A percentile compares a stretch with the other conserved stretches of the same genome.
phyloP scores from a whole-genome alignment of 176 grass and related monocot species.

The Cymbopogon citratus region DNA sequence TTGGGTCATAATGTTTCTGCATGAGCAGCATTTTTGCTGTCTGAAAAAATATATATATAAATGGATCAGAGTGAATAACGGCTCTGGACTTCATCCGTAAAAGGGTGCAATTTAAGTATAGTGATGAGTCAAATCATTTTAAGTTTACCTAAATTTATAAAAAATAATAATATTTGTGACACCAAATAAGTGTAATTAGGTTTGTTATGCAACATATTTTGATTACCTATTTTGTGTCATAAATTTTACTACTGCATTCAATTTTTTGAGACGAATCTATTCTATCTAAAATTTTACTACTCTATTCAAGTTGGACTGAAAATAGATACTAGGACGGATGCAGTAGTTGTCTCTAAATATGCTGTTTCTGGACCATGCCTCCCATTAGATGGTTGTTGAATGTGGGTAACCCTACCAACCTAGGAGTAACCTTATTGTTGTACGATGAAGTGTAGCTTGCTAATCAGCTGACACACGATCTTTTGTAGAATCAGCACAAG shows the following conservation, averaged over 20 bases:
- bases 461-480: background rate
- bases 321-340: background rate
- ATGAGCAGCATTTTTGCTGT: slow-evolving; percentile 27
- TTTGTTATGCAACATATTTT: no score
- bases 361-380: background rate
- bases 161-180: no score
- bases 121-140: background rate
- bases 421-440: background rate
- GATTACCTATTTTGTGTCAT: no score
- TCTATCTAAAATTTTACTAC: no score
- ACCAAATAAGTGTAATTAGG: no score
- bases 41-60: no score
- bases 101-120: background rate
- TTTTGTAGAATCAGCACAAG: no score
- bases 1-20: background rate
- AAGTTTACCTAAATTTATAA: background rate
- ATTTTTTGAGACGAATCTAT: no score
- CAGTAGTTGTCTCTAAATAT: background rate
- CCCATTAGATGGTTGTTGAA: background rate
- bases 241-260: no score
- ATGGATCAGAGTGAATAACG: no score
- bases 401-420: background rate
- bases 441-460: background rate
- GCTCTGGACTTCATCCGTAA: background rate
- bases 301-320: no score